These are phyloP conservation scores for Nakaseomyces kungkrabaensis DNA, from an alignment of 1,139 yeast species.

Conservation along the genomic window DNA sequence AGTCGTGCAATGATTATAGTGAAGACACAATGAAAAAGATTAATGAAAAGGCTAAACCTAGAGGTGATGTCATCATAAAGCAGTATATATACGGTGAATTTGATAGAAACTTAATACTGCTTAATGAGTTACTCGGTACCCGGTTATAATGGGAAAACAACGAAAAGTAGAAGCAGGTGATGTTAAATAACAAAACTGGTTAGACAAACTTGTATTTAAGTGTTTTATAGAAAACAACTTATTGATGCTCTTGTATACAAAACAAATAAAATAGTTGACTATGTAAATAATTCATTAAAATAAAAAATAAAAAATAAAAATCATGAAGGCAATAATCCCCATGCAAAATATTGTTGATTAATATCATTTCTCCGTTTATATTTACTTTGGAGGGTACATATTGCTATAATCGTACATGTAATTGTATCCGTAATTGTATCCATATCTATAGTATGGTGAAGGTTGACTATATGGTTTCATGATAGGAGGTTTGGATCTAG, in stretches of 20 bases:
- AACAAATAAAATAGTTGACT: too few species aligned
- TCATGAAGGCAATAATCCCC: too few species aligned
- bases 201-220: too few species aligned
- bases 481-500: not conserved
- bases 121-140: constrained; percentile 23
- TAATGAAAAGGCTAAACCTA: not conserved
- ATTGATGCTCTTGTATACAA: too few species aligned
- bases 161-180: too few species aligned
- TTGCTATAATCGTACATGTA: constrained; percentile 4
- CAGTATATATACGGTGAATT: constrained; percentile 14
- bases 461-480: constrained; percentile 3
- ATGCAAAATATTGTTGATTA: too few species aligned
- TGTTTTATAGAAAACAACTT: too few species aligned
- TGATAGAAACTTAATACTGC: constrained; percentile 17
- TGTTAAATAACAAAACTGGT: too few species aligned
- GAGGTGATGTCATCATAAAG: not conserved
- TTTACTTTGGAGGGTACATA: not conserved
- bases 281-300: too few species aligned
- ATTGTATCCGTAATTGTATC: constrained; percentile 5
- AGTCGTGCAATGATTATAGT: constrained; percentile 10
- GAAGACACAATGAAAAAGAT: constrained; percentile 7
- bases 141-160: constrained; percentile 11
- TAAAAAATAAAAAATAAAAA: too few species aligned
- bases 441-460: constrained; percentile 4
- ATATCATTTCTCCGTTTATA: not conserved